These are phyloP conservation scores for Podaxis sp. DNA, from an alignment of 768 basidiomycete genomes.

Conservation along the genomic window DNA sequence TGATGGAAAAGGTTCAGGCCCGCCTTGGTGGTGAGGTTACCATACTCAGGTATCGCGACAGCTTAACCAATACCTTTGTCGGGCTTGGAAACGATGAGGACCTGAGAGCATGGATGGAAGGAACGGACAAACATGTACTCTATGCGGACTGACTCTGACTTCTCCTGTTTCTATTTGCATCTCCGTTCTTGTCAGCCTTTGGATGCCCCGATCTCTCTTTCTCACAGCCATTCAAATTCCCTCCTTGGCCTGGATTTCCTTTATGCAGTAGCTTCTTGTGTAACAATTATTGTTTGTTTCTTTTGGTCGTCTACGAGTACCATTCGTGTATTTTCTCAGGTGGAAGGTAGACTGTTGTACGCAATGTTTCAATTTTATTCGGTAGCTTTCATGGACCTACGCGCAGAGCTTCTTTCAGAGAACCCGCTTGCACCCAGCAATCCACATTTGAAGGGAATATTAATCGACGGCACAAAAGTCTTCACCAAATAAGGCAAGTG, in stretches of 20 bases:
- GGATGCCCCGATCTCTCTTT: background rate
- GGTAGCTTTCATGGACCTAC: background rate
- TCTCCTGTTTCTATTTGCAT: background rate
- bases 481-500: constrained; percentile 3
- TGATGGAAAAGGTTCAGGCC: constrained; percentile 90
- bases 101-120: constrained; percentile 71
- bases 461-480: background rate
- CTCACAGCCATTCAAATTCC: background rate
- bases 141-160: constrained; percentile 60
- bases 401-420: no score
- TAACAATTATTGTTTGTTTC: constrained; percentile 11
- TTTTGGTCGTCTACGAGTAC: constrained; percentile 1
- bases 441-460: background rate
- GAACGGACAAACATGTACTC: constrained; percentile 79
- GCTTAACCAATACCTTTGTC: constrained; percentile 60
- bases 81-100: constrained; percentile 63
- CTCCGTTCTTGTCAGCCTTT: background rate
- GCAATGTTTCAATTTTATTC: background rate
- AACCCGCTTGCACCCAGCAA: no score
- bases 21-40: constrained; percentile 75
- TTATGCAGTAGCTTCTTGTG: constrained; percentile 2
- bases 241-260: background rate
- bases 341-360: constrained; percentile 8
- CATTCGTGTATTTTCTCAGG: constrained; percentile 3
- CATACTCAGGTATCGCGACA: constrained; percentile 73